These are phyloP conservation scores for Cajanus cajan DNA, from an alignment of 306 rosid species.

Conservation along the genomic window DNA sequence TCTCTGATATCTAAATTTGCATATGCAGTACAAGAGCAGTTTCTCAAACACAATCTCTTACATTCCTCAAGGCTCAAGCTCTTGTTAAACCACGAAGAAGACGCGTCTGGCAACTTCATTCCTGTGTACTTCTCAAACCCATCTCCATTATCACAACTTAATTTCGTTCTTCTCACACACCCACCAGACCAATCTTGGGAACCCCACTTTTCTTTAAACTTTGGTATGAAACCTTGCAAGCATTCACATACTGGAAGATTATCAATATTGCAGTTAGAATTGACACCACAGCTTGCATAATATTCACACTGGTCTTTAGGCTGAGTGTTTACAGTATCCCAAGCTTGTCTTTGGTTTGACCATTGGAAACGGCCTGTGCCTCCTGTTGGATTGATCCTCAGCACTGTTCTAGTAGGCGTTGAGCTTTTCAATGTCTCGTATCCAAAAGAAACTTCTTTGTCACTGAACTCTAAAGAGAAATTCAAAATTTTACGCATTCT, in stretches of 20 bases:
- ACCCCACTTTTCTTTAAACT: conserved; percentile 15
- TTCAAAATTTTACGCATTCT: background rate
- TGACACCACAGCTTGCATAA: conserved; percentile 6
- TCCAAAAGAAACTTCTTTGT: background rate
- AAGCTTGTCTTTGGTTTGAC: background rate
- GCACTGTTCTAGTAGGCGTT: background rate
- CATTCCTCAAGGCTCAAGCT: conserved; percentile 21
- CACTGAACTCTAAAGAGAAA: background rate
- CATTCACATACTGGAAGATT: background rate
- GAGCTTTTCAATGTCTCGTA: background rate
- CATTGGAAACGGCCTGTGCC: background rate
- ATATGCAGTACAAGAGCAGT: conserved; percentile 21
- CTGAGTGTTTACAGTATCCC: background rate
- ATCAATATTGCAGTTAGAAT: background rate
- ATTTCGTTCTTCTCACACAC: background rate
- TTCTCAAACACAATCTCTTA: conserved; percentile 7
- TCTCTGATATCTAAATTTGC: background rate
- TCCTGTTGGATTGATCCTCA: background rate
- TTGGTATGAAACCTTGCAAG: conserved; percentile 23
- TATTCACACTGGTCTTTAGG: background rate
- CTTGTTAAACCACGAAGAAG: conserved; percentile 3
- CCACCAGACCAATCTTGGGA: conserved; percentile 15
- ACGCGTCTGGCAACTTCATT: conserved; percentile 11
- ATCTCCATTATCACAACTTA: background rate
- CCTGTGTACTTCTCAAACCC: background rate